Evolutionary conservation across 116 monocot genomes (phyloP).

Genomic region (Zostera marina): DNA sequence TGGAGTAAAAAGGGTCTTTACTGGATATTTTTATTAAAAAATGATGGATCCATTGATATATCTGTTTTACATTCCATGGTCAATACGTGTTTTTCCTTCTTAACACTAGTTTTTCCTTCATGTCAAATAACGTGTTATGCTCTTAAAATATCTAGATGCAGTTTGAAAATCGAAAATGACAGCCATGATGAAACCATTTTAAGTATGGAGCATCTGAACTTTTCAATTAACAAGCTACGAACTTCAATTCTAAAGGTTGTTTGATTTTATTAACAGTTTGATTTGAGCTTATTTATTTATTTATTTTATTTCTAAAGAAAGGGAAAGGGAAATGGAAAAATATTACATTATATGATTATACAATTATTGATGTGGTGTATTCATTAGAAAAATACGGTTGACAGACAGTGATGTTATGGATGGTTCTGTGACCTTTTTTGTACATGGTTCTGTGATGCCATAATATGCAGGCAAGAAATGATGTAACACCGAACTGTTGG

Average conservation of each 20-base stretch:
- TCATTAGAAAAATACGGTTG: neutral
- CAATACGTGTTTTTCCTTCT: too few species aligned
- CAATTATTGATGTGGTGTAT: neutral
- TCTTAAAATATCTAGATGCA: neutral
- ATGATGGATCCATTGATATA: neutral
- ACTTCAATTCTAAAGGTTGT: conserved; percentile 55
- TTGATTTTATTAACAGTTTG: neutral
- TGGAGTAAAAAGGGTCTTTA: neutral
- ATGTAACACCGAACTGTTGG: conserved; percentile 11
- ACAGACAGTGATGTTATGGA: neutral
- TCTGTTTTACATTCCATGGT: neutral
- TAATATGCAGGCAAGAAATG: conserved; percentile 36
- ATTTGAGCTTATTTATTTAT: neutral
- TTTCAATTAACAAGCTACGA: conserved; percentile 43
- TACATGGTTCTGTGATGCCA: neutral
- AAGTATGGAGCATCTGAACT: conserved; percentile 53
- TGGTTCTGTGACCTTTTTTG: neutral
- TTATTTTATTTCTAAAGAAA: too few species aligned
- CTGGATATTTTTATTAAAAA: neutral
- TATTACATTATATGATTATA: too few species aligned
- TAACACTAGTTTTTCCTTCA: neutral
- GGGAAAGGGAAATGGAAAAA: too few species aligned
- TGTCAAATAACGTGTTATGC: neutral
- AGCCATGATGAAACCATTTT: neutral
- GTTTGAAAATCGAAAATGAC: neutral